A percentile compares a stretch with the other conserved stretches of the same genome.
These are phyloP conservation scores for Helianthus tuberosus DNA, from an alignment of 129 eudicot species.

Conservation along the genomic window DNA sequence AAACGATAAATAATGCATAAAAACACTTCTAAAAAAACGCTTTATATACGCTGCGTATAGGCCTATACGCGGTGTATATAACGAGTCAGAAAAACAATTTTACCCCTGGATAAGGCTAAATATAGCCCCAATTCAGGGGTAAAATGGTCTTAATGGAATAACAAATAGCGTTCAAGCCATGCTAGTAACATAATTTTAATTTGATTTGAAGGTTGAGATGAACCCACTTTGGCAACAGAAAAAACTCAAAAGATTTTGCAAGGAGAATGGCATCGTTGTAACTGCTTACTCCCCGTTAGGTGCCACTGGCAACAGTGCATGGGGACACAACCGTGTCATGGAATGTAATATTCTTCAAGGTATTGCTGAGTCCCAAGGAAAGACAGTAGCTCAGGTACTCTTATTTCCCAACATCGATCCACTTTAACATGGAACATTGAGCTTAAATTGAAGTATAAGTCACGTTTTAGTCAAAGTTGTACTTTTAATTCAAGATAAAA, in stretches of 20 bases:
- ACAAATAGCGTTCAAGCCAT: too few species aligned
- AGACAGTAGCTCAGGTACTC: slow-evolving; percentile 44
- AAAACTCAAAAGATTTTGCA: slow-evolving; percentile 21
- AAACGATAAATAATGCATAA: too few species aligned
- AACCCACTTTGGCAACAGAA: slow-evolving; percentile 56
- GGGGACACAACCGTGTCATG: slow-evolving; percentile 44
- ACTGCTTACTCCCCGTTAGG: slow-evolving; percentile 54
- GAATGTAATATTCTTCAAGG: not conserved
- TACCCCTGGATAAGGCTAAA: too few species aligned
- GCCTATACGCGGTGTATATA: too few species aligned
- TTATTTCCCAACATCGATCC: not conserved
- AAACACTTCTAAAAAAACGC: too few species aligned
- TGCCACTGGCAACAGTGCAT: slow-evolving; percentile 31
- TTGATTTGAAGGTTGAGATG: slow-evolving; percentile 46
- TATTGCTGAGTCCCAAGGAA: not conserved
- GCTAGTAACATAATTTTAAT: too few species aligned
- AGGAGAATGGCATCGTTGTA: slow-evolving; percentile 25
- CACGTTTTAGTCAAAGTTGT: not conserved
- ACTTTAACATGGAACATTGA: not conserved
- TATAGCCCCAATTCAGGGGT: too few species aligned
- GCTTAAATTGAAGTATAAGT: not conserved
- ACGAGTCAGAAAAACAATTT: too few species aligned
- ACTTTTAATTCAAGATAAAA: too few species aligned
- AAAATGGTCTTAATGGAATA: too few species aligned
- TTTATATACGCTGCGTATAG: too few species aligned